Base-by-base conservation (phyloP, 306 rosid species). In the Rubus parviflorus region DNA sequence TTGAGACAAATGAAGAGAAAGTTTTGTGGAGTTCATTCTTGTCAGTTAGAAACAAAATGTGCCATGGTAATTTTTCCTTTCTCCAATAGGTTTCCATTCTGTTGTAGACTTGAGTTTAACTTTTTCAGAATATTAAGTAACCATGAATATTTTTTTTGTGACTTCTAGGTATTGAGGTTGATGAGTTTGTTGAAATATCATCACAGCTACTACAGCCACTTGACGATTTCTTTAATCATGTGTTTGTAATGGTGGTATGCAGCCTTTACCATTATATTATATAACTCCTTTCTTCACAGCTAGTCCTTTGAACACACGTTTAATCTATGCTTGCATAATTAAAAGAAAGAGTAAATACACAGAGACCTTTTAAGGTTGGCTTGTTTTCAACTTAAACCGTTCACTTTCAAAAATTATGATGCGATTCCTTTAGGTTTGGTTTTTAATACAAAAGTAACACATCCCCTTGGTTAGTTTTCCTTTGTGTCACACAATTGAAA, bases 171-270 rank as follows among this genome's bases (percentile, higher is more conserved):
- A 84, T 90, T 14, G 97, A 88, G 78, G 83, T 92, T 0, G 89
- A 88, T 56, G 89, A 79, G 60, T 94, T 94, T 76, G 66, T 90
- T 41, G 86, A 88, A 73, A 83, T 87, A 84, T 94, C 98, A 57
- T 87, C 89, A 25, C 82, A 92, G 67, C 88, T 94, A n/a, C 77
- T 92, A 51, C 86, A 90, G 79, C 98, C 98, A 25, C 97, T 94
- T 38, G 97, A 94, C 19, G 88, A 94, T 83, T 94, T 92, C 93
- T 94, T 94, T 37, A 82, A 86, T 42, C 80, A 78, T 75, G 98
- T 94, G 75, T 94, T 90, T 11, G 98, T 92, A 68, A 94, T 92
- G 98, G 97, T 90, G 98, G 98, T 94, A 92, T 13, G 98, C 84
- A 78, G 58, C 17, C 78, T 66, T 70, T 22, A 35, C 80, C 14